Conservation (phyloP, 2,329 filamentous ascomycete species). For the Epichloe uncinata region DNA sequence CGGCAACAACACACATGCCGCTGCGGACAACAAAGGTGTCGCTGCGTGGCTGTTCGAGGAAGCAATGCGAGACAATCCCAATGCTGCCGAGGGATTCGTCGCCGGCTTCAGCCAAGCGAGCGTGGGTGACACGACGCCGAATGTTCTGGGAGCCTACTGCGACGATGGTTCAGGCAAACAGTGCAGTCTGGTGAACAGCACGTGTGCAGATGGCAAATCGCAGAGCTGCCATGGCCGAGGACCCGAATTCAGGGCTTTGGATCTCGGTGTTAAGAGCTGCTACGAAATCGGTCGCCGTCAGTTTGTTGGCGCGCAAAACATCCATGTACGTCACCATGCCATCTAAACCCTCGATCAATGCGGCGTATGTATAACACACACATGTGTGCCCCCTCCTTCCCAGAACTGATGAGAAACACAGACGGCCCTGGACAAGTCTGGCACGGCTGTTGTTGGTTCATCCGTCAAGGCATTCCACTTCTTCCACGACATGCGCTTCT, state of each 20-base stretch:
- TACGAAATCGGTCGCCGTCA: constrained; percentile 67
- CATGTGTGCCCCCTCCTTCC: not conserved
- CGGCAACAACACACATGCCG: constrained; percentile 80
- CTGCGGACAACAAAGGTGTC: constrained; percentile 95
- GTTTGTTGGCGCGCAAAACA: constrained; percentile 40
- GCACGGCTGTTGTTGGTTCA: constrained; percentile 43
- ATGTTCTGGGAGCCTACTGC: constrained; percentile 76
- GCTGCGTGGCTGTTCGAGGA: constrained; percentile 77
- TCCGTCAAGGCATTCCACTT: constrained; percentile 73
- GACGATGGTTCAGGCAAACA: constrained; percentile 64
- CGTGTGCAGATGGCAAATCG: constrained; percentile 57
- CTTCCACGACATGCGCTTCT: constrained; percentile 70
- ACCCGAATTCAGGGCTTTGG: constrained; percentile 52
- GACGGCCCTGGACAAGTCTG: constrained; percentile 27
- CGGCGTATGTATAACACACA: too few relatives aligned
- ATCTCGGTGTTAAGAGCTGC: constrained; percentile 60
- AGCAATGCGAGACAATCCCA: constrained; percentile 39
- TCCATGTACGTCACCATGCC: constrained; percentile 28
- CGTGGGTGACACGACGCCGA: constrained; percentile 83
- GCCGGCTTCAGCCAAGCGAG: constrained; percentile 88
- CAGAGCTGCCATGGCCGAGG: constrained; percentile 63
- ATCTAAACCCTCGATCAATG: too few relatives aligned
- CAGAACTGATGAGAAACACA: not conserved
- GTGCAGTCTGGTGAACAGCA: constrained; percentile 71
- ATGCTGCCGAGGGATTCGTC: constrained; percentile 56